Conservation (phyloP, 2,329 filamentous ascomycete species). For the Rutstroemia sp. region DNA sequence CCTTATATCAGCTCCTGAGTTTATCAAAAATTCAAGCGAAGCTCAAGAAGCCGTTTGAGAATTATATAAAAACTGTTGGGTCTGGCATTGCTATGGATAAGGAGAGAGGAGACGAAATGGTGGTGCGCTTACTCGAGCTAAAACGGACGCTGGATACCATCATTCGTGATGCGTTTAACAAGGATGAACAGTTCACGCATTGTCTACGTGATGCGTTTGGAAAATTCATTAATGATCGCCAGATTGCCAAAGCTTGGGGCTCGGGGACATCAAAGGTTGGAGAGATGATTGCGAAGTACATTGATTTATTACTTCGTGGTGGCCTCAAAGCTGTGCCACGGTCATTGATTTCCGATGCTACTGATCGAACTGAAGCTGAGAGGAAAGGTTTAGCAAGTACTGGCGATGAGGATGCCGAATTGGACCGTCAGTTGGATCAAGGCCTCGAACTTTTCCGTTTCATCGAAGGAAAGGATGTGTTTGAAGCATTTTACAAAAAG, state of each 20-base stretch:
- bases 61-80: constrained; percentile 72
- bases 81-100: constrained; percentile 73
- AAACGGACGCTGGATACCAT: constrained; percentile 73
- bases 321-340: constrained; percentile 78
- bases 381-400: constrained; percentile 58
- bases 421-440: constrained; percentile 87
- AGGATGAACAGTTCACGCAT: constrained; percentile 70
- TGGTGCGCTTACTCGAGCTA: constrained; percentile 71
- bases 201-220: constrained; percentile 79
- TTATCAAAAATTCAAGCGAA: constrained; percentile 63
- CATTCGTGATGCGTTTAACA: constrained; percentile 68
- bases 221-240: constrained; percentile 83
- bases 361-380: constrained; percentile 50
- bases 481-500: constrained; percentile 99
- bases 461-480: constrained; percentile 93
- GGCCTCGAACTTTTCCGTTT: constrained; percentile 93
- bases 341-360: constrained; percentile 54
- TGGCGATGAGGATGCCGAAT: constrained; percentile 82
- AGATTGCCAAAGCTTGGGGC: constrained; percentile 63
- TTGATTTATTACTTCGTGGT: constrained; percentile 80
- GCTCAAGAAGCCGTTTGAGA: constrained; percentile 66
- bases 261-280: constrained; percentile 89
- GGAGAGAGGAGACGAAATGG: constrained; percentile 75
- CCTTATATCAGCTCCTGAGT: constrained; percentile 70
- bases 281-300: constrained; percentile 97